Evolutionary conservation across 305 asterid genomes (phyloP).

Genomic region (Fraxinus xanthoxyloides): DNA sequence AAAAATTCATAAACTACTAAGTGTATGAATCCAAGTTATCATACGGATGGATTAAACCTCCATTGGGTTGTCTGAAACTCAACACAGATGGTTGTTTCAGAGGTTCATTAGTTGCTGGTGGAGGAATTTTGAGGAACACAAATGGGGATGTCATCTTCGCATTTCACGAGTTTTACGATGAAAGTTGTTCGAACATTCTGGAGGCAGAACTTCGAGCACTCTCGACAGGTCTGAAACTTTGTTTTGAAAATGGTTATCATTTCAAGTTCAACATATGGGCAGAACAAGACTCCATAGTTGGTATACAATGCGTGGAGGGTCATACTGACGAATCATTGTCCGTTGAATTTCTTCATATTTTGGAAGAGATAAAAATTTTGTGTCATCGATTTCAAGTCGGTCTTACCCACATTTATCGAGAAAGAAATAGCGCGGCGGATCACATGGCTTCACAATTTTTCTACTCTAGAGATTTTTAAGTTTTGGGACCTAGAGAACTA

Average conservation of each 20-base stretch:
- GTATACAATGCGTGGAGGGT: not conserved
- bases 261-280: not conserved
- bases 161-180: not conserved
- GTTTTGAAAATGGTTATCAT: not conserved
- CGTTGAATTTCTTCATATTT: not conserved
- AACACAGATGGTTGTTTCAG: not conserved
- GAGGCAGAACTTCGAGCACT: not conserved
- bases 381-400: not conserved
- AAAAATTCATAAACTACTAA: not conserved
- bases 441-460: too few relatives aligned
- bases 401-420: not conserved
- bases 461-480: too few relatives aligned
- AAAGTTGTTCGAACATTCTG: not conserved
- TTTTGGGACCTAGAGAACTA: too few relatives aligned
- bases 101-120: not conserved
- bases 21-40: too few relatives aligned
- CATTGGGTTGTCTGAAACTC: not conserved
- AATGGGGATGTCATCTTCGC: not conserved
- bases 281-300: not conserved
- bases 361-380: not conserved
- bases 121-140: not conserved
- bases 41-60: not conserved
- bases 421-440: too few relatives aligned
- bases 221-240: not conserved
- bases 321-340: not conserved